Percentiles rank a stretch among this genome's conserved stretches.
phyloP scores from a whole-genome alignment of 768 basidiomycete species.

The Trametes meyenii region DNA sequence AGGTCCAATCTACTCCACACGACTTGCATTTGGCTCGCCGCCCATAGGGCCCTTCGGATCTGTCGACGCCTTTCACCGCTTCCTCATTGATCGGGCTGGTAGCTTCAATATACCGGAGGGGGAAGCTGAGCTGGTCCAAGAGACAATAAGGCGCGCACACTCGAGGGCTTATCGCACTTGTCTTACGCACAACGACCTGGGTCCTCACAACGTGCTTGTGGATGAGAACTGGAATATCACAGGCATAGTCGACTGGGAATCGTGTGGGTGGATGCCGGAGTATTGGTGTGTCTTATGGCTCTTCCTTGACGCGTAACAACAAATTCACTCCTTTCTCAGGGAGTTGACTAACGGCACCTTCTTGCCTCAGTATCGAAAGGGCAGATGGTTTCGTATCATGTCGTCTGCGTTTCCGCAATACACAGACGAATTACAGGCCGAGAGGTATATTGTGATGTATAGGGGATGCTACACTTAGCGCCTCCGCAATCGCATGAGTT shows the following conservation, averaged over 20 bases:
- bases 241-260: constrained; percentile 31
- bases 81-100: constrained; percentile 1
- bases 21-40: constrained; percentile 7
- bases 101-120: background rate
- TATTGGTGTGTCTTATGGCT: constrained; percentile 22
- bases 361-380: constrained; percentile 5
- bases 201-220: constrained; percentile 41
- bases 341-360: constrained; percentile 13
- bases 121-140: constrained; percentile 8
- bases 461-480: constrained; percentile 2
- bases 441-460: constrained; percentile 2
- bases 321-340: background rate
- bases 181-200: constrained; percentile 41
- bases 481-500: too few species aligned
- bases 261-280: constrained; percentile 28
- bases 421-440: constrained; percentile 9
- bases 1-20: constrained; percentile 15
- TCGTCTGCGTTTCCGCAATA: constrained; percentile 6
- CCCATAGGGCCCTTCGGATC: constrained; percentile 17
- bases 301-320: background rate
- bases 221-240: constrained; percentile 26
- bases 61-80: constrained; percentile 16
- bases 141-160: constrained; percentile 11
- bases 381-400: constrained; percentile 13
- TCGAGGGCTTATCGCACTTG: constrained; percentile 15